Percentiles rank a stretch among this genome's conserved stretches.
Evolutionary conservation across 1,284 basidiomycete species (phyloP).

Genomic region (Sporisorium reilianum): DNA sequence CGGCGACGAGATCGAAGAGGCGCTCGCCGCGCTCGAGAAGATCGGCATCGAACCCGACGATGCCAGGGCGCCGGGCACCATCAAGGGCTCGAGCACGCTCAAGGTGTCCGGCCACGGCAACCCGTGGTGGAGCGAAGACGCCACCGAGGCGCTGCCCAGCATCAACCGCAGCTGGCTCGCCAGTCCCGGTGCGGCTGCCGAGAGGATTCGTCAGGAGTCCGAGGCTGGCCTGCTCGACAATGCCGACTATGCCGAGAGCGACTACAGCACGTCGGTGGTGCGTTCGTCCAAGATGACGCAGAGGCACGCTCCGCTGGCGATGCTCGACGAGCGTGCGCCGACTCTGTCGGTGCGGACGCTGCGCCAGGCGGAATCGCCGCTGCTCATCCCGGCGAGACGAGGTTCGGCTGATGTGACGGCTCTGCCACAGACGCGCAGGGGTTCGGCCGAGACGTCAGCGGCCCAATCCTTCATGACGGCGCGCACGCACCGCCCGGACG

Average conservation of each 20-base stretch:
- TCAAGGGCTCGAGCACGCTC: constrained; percentile 55
- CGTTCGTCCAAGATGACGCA: constrained; percentile 54
- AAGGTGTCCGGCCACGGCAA: constrained; percentile 65
- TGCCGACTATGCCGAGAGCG: constrained; percentile 46
- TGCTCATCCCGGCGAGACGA: constrained; percentile 43
- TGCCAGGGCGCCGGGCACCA: constrained; percentile 30
- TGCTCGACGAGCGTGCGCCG: constrained; percentile 44
- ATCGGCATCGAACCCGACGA: constrained; percentile 52
- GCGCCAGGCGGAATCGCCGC: constrained; percentile 38
- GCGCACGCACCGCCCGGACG: constrained; percentile 46
- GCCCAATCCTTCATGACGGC: constrained; percentile 59
- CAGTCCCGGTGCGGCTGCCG: constrained; percentile 40
- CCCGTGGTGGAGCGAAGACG: constrained; percentile 64
- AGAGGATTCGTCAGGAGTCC: constrained; percentile 47
- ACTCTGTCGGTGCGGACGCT: constrained; percentile 49
- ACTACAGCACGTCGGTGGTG: constrained; percentile 64
- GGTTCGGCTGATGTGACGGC: constrained; percentile 37
- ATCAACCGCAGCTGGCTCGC: constrained; percentile 57
- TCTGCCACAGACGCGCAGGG: constrained; percentile 30
- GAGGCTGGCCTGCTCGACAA: constrained; percentile 41
- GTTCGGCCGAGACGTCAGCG: constrained; percentile 29
- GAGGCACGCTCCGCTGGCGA: constrained; percentile 44
- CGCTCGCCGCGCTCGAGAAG: constrained; percentile 59
- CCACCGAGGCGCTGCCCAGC: constrained; percentile 48
- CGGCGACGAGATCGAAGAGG: constrained; percentile 63